These are phyloP conservation scores for Eutrema heterophyllum DNA, from an alignment of 345 rosid genomes.

Conservation along the genomic window DNA sequence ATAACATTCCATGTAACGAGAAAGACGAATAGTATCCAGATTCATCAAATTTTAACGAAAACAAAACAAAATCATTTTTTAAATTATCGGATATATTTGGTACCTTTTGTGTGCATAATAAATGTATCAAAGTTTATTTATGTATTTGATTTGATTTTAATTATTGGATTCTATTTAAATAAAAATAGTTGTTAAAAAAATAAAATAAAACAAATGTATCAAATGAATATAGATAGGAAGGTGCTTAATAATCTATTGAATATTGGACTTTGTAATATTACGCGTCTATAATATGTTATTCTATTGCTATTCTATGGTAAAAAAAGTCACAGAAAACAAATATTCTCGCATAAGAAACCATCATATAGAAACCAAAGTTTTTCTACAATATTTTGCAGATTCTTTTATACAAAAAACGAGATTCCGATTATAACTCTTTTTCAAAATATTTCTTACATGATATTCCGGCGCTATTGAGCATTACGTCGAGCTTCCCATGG, in stretches of 20 bases:
- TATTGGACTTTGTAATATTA: not conserved
- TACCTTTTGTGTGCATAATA: not conserved
- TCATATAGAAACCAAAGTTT: not conserved
- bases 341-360: not conserved
- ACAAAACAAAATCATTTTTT: not conserved
- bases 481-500: conserved; percentile 63
- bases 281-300: not conserved
- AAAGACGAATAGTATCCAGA: not conserved
- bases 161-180: no score
- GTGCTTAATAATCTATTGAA: not conserved
- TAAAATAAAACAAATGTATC: no score
- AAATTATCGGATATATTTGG: not conserved
- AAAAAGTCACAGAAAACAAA: not conserved
- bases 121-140: not conserved
- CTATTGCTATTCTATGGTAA: not conserved
- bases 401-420: not conserved
- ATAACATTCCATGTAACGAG: not conserved
- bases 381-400: not conserved
- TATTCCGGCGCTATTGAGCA: conserved; percentile 81
- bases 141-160: no score
- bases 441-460: conserved; percentile 31
- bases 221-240: not conserved
- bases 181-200: no score
- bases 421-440: not conserved
- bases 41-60: not conserved